A percentile compares a stretch with the other conserved stretches of the same genome.
Evolutionary conservation across 1,284 basidiomycete genomes (phyloP).

Genomic region (Cystobasidium sp.): DNA sequence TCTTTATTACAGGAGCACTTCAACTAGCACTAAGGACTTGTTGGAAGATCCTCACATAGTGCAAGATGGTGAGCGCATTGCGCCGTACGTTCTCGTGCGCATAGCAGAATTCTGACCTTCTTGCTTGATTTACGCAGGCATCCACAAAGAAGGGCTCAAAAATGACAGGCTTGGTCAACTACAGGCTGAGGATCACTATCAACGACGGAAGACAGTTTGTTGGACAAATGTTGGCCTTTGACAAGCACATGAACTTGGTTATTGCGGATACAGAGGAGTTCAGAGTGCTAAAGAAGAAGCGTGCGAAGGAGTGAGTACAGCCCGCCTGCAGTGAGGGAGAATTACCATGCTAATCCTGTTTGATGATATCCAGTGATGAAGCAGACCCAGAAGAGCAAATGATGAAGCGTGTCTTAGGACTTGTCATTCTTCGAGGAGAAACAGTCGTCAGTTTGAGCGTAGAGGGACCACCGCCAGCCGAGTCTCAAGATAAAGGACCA

Average conservation of each 20-base stretch:
- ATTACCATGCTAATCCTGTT: not conserved
- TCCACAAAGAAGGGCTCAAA: slow-evolving; percentile 77
- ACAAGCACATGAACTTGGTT: slow-evolving; percentile 99
- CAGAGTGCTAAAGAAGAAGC: slow-evolving; percentile 80
- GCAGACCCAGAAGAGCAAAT: slow-evolving; percentile 77
- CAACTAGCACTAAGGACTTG: not conserved
- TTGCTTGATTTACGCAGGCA: slow-evolving; percentile 14
- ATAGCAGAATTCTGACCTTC: slow-evolving; percentile 20
- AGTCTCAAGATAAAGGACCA: slow-evolving; percentile 86
- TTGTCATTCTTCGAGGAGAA: slow-evolving; percentile 95
- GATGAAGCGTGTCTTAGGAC: slow-evolving; percentile 91
- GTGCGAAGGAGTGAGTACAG: slow-evolving; percentile 65
- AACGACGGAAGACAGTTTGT: slow-evolving; percentile 95
- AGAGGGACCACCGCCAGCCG: slow-evolving; percentile 91
- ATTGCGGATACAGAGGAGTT: slow-evolving; percentile 97
- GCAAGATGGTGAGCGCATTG: slow-evolving; percentile 6
- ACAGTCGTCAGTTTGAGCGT: slow-evolving; percentile 93
- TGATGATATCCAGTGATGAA: slow-evolving; percentile 50
- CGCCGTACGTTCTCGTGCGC: too few relatives aligned
- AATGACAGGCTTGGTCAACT: slow-evolving; percentile 97
- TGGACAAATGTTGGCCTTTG: slow-evolving; percentile 99
- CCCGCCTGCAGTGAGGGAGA: not conserved
- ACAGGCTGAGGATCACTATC: slow-evolving; percentile 94
- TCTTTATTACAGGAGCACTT: not conserved
- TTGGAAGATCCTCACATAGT: not conserved